Evolutionary conservation across 345 rosid species (phyloP), one percentile per base, ranked within the genome.

Genomic region (Gossypioides kirkii): DNA sequence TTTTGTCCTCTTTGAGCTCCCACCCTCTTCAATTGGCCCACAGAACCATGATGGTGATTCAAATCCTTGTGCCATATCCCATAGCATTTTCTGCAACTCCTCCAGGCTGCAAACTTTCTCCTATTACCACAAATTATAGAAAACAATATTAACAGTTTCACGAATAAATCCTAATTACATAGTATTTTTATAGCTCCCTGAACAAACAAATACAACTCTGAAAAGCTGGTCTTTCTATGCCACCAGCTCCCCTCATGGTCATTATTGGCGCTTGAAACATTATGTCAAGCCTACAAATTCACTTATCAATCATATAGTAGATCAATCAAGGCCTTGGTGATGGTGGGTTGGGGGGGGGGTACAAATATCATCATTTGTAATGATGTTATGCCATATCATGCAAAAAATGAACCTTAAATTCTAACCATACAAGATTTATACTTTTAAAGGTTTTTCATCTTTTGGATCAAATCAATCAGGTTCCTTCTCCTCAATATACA

Each of bases 11-110:
- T 78, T 81, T 1, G 78, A 59, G 22, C 36, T 18, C 61, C 61
- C 61, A 25, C 36, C 6, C 6, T 58, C 76, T 41, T 76, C 76
- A 55, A 61, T 16, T 25, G 74, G 16, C 13, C 62, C 70, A 7
- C 69, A 41, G 6, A 74, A 63, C 82, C 75, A 72, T 4, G 82
- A 23, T 0, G 81, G 22, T 43, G 76, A 14, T 8, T 79, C 76
- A n/a, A 83, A 86, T 8, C 75, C 87, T 62, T 77, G 75, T 0
- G 64, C 86, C 84, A 89, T 80, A 42, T 87, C 93, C 62, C 62
- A 45, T 1, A 87, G 64, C 89, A 89, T 87, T 9, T 26, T 16
- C 50, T 84, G 90, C 60, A 89, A 55, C 71, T 85, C 89, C 73
- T 81, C 87, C 77, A 84, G 76, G 63, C 79, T 85, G 72, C 76